Conservation (phyloP, 164 flowering plant genomes). For the Umbilicus rupestris region DNA sequence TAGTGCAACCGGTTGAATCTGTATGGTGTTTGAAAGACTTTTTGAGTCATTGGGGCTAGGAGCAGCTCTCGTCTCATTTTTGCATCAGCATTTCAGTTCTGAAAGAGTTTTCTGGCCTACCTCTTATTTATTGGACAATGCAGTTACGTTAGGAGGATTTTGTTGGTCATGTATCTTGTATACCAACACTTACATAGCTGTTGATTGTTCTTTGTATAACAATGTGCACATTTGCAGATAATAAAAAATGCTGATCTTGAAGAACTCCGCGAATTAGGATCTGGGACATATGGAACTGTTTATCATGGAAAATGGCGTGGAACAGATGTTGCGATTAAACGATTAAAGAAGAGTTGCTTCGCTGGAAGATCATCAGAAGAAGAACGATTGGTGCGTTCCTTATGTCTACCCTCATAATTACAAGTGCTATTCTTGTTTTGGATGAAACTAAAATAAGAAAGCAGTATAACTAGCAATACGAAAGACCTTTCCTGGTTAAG, state of each 20-base stretch:
- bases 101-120: no score
- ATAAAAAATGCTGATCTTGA: conserved; percentile 88
- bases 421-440: not conserved
- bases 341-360: conserved; percentile 78
- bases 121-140: not conserved
- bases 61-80: no score
- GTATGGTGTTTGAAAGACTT: no score
- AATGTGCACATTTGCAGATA: conserved; percentile 36
- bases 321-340: conserved; percentile 86
- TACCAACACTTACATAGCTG: not conserved
- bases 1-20: no score
- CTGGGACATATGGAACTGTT: conserved; percentile 92
- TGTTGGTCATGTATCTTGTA: not conserved
- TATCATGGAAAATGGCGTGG: conserved; percentile 94
- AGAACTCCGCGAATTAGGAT: conserved; percentile 72
- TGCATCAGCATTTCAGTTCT: no score
- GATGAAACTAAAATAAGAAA: not conserved
- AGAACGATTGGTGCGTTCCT: conserved; percentile 62
- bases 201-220: not conserved
- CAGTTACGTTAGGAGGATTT: not conserved
- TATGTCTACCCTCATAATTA: not conserved
- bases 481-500: conserved; percentile 11
- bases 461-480: no score
- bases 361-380: conserved; percentile 78
- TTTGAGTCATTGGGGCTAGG: no score